phyloP scores from a whole-genome alignment of 2,329 filamentous ascomycete genomes.

The Dothidotthia symphoricarpi region DNA sequence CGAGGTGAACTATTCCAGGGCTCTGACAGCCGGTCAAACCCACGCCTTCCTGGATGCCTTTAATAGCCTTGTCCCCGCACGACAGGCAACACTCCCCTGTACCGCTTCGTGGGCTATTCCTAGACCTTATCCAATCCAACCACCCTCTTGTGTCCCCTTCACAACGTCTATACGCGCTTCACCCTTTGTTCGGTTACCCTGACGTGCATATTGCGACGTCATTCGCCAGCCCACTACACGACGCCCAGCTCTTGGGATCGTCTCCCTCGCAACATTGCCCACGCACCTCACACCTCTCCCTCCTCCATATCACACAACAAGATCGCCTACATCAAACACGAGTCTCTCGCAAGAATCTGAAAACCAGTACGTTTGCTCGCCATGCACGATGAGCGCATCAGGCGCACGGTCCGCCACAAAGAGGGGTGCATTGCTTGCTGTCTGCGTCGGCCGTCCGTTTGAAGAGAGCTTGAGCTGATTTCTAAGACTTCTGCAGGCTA shows the following conservation, averaged over 20 bases:
- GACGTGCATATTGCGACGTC: conserved; percentile 19
- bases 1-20: neutral
- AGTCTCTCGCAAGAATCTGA: too few relatives aligned
- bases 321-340: neutral
- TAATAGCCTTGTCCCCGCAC: conserved; percentile 3
- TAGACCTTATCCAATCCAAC: neutral
- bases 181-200: conserved; percentile 6
- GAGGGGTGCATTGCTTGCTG: conserved; percentile 19
- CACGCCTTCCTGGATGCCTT: neutral
- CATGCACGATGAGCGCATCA: neutral
- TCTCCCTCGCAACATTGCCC: conserved; percentile 14
- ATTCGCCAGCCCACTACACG: conserved; percentile 13
- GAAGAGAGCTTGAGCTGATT: conserved; percentile 17
- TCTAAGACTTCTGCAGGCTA: conserved; percentile 9
- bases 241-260: conserved; percentile 13
- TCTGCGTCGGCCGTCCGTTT: conserved; percentile 6
- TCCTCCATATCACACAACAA: neutral
- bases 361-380: conserved; percentile 8
- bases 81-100: neutral
- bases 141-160: too few relatives aligned
- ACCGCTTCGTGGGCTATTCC: too few relatives aligned
- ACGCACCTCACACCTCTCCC: neutral
- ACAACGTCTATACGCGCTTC: conserved; percentile 2
- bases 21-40: too few relatives aligned
- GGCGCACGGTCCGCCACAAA: conserved; percentile 11